Evolutionary conservation across 805 yeast genomes (phyloP).

Genomic region (Kodamaea kakaduensis): DNA sequence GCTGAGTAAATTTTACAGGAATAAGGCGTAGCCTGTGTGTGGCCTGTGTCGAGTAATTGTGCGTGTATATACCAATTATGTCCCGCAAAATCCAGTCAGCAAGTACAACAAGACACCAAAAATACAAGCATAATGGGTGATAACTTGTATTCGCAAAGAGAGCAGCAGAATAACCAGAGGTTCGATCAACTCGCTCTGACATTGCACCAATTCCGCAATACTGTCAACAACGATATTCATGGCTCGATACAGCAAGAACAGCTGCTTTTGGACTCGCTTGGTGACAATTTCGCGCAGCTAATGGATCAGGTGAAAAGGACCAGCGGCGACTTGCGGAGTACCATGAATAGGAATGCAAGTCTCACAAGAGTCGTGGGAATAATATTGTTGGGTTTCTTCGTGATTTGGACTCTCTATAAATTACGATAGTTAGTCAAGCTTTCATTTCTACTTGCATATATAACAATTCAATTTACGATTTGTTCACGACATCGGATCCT

Average conservation of each 20-base stretch:
- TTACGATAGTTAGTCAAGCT: constrained; percentile 16
- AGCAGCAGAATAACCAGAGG: constrained; percentile 39
- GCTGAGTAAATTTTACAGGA: too few relatives aligned
- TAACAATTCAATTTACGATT: constrained; percentile 13
- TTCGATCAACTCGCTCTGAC: constrained; percentile 43
- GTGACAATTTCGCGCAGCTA: constrained; percentile 35
- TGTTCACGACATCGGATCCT: constrained; percentile 68
- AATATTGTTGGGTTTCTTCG: constrained; percentile 29
- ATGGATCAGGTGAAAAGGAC: constrained; percentile 38
- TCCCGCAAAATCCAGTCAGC: background rate
- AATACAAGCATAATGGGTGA: too few relatives aligned
- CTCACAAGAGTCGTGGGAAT: constrained; percentile 35
- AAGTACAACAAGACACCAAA: background rate
- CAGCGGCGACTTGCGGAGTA: constrained; percentile 37
- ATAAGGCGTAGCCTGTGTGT: too few relatives aligned
- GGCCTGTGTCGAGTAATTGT: background rate
- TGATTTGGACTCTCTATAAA: constrained; percentile 38
- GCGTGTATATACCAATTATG: background rate
- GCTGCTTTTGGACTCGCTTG: constrained; percentile 35
- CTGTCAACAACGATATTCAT: constrained; percentile 41
- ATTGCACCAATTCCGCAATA: constrained; percentile 38
- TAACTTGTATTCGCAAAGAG: constrained; percentile 36
- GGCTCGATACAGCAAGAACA: constrained; percentile 38
- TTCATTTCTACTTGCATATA: background rate
- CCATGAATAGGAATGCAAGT: constrained; percentile 41